phyloP scores from a whole-genome alignment of 768 basidiomycete species.

The Fistulinella prunicolor region DNA sequence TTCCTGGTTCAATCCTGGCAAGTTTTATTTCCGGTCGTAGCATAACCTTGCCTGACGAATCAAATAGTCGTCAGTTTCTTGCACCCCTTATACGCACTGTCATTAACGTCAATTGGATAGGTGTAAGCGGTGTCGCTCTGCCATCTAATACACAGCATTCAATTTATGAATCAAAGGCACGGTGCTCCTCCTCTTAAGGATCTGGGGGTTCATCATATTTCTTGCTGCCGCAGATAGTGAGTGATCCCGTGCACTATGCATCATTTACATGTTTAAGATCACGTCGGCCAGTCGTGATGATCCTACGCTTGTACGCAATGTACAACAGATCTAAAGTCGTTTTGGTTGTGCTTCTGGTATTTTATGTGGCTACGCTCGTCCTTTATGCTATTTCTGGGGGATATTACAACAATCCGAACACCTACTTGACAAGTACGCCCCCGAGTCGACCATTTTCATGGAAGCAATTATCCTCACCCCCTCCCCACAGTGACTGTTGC shows the following conservation, averaged over 20 bases:
- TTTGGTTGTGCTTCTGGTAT: conserved; percentile 12
- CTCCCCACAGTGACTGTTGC: conserved; percentile 3
- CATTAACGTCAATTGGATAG: conserved; percentile 4
- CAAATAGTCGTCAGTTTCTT: conserved; percentile 14
- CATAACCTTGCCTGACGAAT: neutral
- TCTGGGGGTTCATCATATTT: conserved; percentile 10
- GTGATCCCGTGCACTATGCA: neutral
- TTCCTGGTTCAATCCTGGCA: conserved; percentile 16
- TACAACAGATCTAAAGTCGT: conserved; percentile 15
- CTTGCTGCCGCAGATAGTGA: conserved; percentile 18
- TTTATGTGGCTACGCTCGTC: conserved; percentile 9
- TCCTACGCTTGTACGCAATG: conserved; percentile 26
- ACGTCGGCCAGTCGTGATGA: conserved; percentile 18
- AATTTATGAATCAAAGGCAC: conserved; percentile 9
- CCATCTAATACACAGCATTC: neutral
- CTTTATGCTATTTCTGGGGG: neutral
- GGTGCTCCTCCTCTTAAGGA: neutral
- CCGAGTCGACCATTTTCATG: neutral
- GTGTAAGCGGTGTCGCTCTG: conserved; percentile 7
- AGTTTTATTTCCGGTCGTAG: neutral
- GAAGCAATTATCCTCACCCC: neutral
- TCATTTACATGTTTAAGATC: neutral
- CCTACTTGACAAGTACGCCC: conserved; percentile 10
- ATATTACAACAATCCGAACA: conserved; percentile 4
- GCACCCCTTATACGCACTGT: neutral